phyloP scores from a whole-genome alignment of 2,329 filamentous ascomycete genomes.

The Pseudocercospora macadamiae region DNA sequence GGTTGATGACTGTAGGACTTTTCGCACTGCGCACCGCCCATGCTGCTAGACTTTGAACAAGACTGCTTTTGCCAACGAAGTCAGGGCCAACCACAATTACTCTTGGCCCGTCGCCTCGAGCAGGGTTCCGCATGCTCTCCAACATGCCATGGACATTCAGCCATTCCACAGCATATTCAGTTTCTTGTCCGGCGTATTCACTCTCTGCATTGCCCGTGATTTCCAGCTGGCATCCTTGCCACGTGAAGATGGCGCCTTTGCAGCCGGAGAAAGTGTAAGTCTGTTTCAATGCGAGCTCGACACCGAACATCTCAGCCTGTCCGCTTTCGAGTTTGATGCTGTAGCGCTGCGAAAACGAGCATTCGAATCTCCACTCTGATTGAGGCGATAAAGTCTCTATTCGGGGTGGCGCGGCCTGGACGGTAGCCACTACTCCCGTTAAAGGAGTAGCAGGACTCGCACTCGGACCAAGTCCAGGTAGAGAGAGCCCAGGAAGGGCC shows the following conservation, averaged over 20 bases:
- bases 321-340: slow-evolving; percentile 69
- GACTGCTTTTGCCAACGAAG: slow-evolving; percentile 69
- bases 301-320: slow-evolving; percentile 90
- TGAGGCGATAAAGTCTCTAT: slow-evolving; percentile 48
- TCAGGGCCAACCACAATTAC: slow-evolving; percentile 80
- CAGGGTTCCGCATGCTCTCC: slow-evolving; percentile 65
- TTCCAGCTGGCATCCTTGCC: slow-evolving; percentile 86
- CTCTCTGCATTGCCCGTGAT: slow-evolving; percentile 69
- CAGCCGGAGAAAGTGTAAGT: slow-evolving; percentile 79
- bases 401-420: slow-evolving; percentile 33
- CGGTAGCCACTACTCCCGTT: slow-evolving; percentile 13
- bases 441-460: slow-evolving; percentile 31
- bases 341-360: slow-evolving; percentile 39
- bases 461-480: slow-evolving; percentile 41
- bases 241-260: slow-evolving; percentile 88
- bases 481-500: slow-evolving; percentile 51
- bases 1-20: slow-evolving; percentile 79
- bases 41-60: slow-evolving; percentile 63
- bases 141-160: slow-evolving; percentile 88
- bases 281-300: slow-evolving; percentile 81
- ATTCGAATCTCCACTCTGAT: slow-evolving; percentile 50
- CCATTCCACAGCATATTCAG: slow-evolving; percentile 73
- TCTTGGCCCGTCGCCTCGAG: slow-evolving; percentile 60
- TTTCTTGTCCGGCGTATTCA: slow-evolving; percentile 76
- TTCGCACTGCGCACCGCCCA: slow-evolving; percentile 80